phyloP scores from a whole-genome alignment of 139 green algal genomes.

The Edaphochlamys debaryana region DNA sequence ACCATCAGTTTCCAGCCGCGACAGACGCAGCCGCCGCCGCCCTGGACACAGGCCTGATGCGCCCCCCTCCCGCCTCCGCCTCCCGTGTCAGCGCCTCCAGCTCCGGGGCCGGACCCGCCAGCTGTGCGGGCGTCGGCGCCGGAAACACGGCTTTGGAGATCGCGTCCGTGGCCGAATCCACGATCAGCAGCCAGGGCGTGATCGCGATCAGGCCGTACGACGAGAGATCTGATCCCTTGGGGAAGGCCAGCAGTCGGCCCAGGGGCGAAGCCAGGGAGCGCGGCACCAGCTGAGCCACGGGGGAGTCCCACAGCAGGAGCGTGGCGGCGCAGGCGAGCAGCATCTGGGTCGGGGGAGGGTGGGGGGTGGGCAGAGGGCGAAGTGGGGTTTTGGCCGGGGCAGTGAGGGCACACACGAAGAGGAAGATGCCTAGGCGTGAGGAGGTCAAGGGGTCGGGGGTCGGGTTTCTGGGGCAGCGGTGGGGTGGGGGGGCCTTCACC shows the following conservation, averaged over 20 bases:
- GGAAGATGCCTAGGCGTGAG: too few species aligned
- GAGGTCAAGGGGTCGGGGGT: too few species aligned
- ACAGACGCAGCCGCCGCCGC: neutral
- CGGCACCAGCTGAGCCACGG: slow-evolving; percentile 45
- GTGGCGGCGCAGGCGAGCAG: slow-evolving; percentile 22
- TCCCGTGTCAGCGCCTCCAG: slow-evolving; percentile 7
- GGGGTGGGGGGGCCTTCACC: too few species aligned
- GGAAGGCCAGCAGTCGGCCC: slow-evolving; percentile 45
- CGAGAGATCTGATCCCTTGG: slow-evolving; percentile 37
- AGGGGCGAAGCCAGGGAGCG: slow-evolving; percentile 30
- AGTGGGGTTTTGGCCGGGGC: neutral
- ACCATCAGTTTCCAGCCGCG: too few species aligned
- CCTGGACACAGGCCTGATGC: neutral
- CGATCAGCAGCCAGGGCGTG: slow-evolving; percentile 48
- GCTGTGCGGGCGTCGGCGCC: neutral
- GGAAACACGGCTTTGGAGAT: slow-evolving; percentile 35
- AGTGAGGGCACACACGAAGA: too few species aligned
- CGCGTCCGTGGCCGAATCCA: slow-evolving; percentile 36
- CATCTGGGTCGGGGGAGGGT: slow-evolving; percentile 10
- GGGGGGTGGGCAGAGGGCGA: neutral
- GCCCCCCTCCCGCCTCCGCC: neutral
- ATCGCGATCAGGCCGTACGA: slow-evolving; percentile 45
- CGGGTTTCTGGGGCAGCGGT: too few species aligned
- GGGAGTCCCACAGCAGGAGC: slow-evolving; percentile 39
- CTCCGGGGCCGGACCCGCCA: neutral